These are phyloP conservation scores for Fusarium sp. DNA, from an alignment of 2,329 filamentous ascomycete species.

Conservation along the genomic window DNA sequence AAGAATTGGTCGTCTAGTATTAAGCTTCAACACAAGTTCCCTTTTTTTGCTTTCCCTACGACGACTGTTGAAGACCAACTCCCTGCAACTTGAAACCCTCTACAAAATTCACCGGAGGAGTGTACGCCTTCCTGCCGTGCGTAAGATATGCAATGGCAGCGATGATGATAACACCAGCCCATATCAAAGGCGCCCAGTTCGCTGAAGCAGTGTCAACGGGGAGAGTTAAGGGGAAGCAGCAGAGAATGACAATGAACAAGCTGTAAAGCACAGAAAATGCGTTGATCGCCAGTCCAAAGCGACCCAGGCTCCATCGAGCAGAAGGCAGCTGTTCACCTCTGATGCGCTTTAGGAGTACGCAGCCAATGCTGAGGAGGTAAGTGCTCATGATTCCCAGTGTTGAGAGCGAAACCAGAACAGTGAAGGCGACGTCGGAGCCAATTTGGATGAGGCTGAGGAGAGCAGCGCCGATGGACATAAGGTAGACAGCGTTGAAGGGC, in stretches of 20 bases:
- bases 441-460: slow-evolving; percentile 21
- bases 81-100: slow-evolving; percentile 16
- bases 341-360: slow-evolving; percentile 22
- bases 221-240: slow-evolving; percentile 12
- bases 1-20: neutral
- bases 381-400: slow-evolving; percentile 26
- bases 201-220: slow-evolving; percentile 21
- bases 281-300: slow-evolving; percentile 17
- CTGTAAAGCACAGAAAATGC: slow-evolving; percentile 24
- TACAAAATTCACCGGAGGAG: slow-evolving; percentile 23
- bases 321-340: slow-evolving; percentile 13
- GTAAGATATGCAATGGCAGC: slow-evolving; percentile 6
- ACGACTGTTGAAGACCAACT: slow-evolving; percentile 10
- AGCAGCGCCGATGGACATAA: slow-evolving; percentile 25
- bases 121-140: slow-evolving; percentile 9
- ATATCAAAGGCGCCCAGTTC: slow-evolving; percentile 27
- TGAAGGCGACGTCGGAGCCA: slow-evolving; percentile 23
- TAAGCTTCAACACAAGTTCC: neutral
- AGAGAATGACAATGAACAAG: slow-evolving; percentile 26
- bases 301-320: slow-evolving; percentile 18
- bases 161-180: slow-evolving; percentile 18
- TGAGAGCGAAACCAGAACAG: slow-evolving; percentile 8
- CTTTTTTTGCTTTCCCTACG: neutral
- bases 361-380: slow-evolving; percentile 26
- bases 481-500: slow-evolving; percentile 25